Evolutionary conservation across 768 basidiomycete genomes (phyloP), one percentile per base, ranked within the genome.

Genomic region (Sarcodon sp.): DNA sequence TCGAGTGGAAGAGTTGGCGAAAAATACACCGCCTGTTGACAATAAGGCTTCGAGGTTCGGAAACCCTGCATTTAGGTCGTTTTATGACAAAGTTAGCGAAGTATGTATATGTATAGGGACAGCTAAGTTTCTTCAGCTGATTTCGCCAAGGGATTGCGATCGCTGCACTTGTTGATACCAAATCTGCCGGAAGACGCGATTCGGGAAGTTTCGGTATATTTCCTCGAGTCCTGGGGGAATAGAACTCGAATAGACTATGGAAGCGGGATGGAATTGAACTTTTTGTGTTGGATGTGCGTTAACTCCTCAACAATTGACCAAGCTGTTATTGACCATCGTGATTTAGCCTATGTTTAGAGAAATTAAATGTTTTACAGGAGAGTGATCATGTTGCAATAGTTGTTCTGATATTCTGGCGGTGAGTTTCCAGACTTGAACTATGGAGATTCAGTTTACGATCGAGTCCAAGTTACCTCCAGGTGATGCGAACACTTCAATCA

Each of bases 221-320:
- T 98, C 58, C 66, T 70, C 35, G 88, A 93, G 59, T 66, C 82
- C 12, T 98, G 93, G 93, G 96, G 96, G 0, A 96, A 87, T 61
- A 69, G 85, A 31, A 77, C 83, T 44, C 71, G 96, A 7, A 91
- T 99, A 47, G 96, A 99, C 64, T 99, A 99, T 64, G 96, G 96
- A n/a, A 96, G 92, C 57, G 96, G 96, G 11, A 98, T 98, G 94
- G 96, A 99, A 60, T 72, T 98, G 39, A 94, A 97, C 64, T 99
- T 97, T 58, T 51, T 98, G 3, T 97, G 93, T 57, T 97, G 92
- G 92, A 60, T 98, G 93, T 96, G 60, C 54, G 89, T 69, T 9
- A 27, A 2, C 1, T 6, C 47, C 0, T 8, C 7, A 27, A 4
- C 21, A 27, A 27, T 27, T 27, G 21, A 27, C 3, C 21, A 27